These are phyloP conservation scores for Mycena kentingensis DNA, from an alignment of 768 basidiomycete genomes.

Conservation along the genomic window DNA sequence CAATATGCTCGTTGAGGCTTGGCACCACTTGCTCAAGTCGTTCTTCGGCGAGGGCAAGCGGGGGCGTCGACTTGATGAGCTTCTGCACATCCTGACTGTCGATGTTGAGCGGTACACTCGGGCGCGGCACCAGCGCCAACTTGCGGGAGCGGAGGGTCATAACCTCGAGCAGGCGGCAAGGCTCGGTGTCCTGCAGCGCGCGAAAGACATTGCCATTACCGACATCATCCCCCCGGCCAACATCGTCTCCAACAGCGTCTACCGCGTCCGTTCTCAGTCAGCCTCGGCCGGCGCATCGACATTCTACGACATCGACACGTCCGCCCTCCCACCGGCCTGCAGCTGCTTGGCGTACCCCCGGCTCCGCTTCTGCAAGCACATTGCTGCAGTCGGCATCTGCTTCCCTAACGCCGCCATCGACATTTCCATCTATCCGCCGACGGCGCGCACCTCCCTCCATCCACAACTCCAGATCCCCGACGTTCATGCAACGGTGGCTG, in stretches of 20 bases:
- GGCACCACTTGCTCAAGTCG: slow-evolving; percentile 30
- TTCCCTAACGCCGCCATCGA: background rate
- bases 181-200: background rate
- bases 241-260: background rate
- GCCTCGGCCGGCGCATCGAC: background rate
- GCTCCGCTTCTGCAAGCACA: slow-evolving; percentile 23
- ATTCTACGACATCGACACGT: slow-evolving; percentile 3
- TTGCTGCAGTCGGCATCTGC: slow-evolving; percentile 13
- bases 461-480: background rate
- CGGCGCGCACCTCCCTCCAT: background rate
- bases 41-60: slow-evolving; percentile 26
- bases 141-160: slow-evolving; percentile 22
- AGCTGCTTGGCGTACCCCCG: slow-evolving; percentile 4
- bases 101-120: slow-evolving; percentile 20
- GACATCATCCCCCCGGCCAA: background rate
- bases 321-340: slow-evolving; percentile 6
- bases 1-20: slow-evolving; percentile 32
- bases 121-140: slow-evolving; percentile 17
- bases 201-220: background rate
- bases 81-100: slow-evolving; percentile 21
- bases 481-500: background rate
- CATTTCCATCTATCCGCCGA: background rate
- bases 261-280: slow-evolving; percentile 1
- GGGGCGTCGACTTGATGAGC: slow-evolving; percentile 25
- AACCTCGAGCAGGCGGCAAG: slow-evolving; percentile 21